Conservation (phyloP, 208 protist genomes). For the Strigomonas oncopelti region DNA sequence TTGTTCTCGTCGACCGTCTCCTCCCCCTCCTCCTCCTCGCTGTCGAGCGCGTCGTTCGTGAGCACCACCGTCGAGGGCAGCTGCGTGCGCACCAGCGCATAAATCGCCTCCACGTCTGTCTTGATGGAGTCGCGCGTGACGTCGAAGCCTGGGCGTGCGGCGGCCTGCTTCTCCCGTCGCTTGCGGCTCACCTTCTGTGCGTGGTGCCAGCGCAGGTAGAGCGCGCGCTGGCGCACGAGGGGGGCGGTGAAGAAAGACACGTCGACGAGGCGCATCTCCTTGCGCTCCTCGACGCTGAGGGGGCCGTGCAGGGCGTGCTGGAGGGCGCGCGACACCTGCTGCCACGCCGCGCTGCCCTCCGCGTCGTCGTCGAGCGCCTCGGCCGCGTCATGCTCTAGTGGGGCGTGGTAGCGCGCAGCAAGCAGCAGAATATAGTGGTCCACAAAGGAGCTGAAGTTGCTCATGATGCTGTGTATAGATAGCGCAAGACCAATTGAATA, state of each 20-base stretch:
- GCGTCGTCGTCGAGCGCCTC: slow-evolving; percentile 12
- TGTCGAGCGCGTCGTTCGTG: slow-evolving; percentile 25
- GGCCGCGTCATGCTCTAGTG: slow-evolving; percentile 26
- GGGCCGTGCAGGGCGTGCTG: slow-evolving; percentile 46
- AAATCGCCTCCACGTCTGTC: slow-evolving; percentile 39
- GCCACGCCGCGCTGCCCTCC: slow-evolving; percentile 30
- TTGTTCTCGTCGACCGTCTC: slow-evolving; percentile 9
- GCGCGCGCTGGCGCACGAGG: slow-evolving; percentile 58
- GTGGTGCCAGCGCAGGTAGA: slow-evolving; percentile 56
- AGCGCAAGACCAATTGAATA: neutral
- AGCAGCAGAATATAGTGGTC: slow-evolving; percentile 86
- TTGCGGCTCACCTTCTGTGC: neutral
- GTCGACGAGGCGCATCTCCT: slow-evolving; percentile 51
- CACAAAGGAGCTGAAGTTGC: slow-evolving; percentile 62
- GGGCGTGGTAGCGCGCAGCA: slow-evolving; percentile 64
- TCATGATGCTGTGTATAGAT: slow-evolving; percentile 16
- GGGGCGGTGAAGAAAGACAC: slow-evolving; percentile 41
- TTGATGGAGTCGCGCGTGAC: slow-evolving; percentile 56
- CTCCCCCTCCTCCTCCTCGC: slow-evolving; percentile 19
- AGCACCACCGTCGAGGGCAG: slow-evolving; percentile 50
- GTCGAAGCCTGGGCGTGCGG: slow-evolving; percentile 35
- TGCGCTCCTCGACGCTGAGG: slow-evolving; percentile 47
- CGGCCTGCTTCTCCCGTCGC: neutral
- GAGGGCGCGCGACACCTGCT: slow-evolving; percentile 50
- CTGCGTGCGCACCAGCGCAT: slow-evolving; percentile 37